Conservation (phyloP, 768 basidiomycete genomes). For the Amanita polypyramis region DNA sequence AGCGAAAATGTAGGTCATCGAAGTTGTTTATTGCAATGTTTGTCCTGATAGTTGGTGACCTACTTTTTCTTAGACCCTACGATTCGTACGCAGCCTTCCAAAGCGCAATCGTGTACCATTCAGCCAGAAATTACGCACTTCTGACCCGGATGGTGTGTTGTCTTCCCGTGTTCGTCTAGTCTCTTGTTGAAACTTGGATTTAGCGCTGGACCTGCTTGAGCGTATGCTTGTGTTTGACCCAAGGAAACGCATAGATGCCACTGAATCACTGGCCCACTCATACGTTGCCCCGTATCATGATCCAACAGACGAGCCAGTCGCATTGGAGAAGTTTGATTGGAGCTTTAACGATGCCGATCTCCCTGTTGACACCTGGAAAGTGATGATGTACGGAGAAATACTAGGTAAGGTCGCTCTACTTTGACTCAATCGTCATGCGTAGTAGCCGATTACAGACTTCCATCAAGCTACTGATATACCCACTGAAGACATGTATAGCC, state of each 20-base stretch:
- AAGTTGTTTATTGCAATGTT: conserved; percentile 7
- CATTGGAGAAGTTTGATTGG: conserved; percentile 96
- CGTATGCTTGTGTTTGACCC: conserved; percentile 99
- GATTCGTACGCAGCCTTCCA: conserved; percentile 96
- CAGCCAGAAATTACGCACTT: conserved; percentile 81
- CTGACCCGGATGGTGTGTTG: conserved; percentile 70
- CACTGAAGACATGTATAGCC: conserved; percentile 1
- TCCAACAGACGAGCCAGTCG: conserved; percentile 93
- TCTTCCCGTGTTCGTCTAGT: not conserved
- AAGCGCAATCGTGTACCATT: conserved; percentile 96
- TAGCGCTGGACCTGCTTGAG: conserved; percentile 92
- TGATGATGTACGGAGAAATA: conserved; percentile 99
- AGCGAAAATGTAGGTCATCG: conserved; percentile 78
- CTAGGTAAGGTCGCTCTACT: conserved; percentile 49
- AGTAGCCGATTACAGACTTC: conserved; percentile 42
- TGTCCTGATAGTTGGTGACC: conserved; percentile 5
- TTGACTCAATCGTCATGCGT: not conserved
- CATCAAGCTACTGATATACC: conserved; percentile 46
- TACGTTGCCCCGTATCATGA: conserved; percentile 98
- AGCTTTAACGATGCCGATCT: conserved; percentile 99
- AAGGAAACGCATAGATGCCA: conserved; percentile 90
- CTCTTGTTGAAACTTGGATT: not conserved
- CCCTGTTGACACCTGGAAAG: conserved; percentile 98
- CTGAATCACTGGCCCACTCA: conserved; percentile 81
- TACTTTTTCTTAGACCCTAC: conserved; percentile 62